Evolutionary conservation across 768 basidiomycete genomes (phyloP).

Genomic region (Pholiota molesta): DNA sequence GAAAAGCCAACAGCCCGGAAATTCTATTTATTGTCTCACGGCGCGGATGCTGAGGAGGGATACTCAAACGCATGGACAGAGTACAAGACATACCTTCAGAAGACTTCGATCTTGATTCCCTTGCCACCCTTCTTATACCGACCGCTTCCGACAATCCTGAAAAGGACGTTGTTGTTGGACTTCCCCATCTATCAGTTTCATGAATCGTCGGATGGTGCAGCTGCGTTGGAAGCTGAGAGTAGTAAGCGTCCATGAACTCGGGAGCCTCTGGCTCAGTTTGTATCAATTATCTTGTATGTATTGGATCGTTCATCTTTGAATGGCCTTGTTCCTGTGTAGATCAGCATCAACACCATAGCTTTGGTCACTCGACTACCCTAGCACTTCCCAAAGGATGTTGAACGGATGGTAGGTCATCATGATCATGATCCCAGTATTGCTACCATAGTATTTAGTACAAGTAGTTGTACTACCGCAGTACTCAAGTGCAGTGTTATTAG

Average conservation of each 20-base stretch:
- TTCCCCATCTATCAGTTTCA: constrained; percentile 64
- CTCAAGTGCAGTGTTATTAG: no score
- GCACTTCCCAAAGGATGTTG: not conserved
- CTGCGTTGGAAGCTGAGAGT: constrained; percentile 39
- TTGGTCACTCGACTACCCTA: no score
- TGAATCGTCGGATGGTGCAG: constrained; percentile 49
- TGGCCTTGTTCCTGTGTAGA: no score
- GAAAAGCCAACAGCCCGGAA: constrained; percentile 67
- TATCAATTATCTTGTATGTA: not conserved
- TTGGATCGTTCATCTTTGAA: not conserved
- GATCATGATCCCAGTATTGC: no score
- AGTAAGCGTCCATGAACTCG: not conserved
- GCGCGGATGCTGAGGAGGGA: constrained; percentile 32
- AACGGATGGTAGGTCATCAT: not conserved
- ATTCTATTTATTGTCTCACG: constrained; percentile 57
- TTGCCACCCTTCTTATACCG: constrained; percentile 59
- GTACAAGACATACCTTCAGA: constrained; percentile 57
- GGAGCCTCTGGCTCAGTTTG: not conserved
- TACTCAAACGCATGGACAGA: constrained; percentile 46
- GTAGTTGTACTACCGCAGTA: no score
- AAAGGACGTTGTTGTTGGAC: constrained; percentile 60
- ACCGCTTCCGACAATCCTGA: constrained; percentile 52
- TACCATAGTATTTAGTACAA: no score
- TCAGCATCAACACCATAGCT: no score
- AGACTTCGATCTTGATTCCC: constrained; percentile 65